These are phyloP conservation scores for Plasmodium cynomolgi DNA, from an alignment of 169 alveolate genomes.

Conservation along the genomic window DNA sequence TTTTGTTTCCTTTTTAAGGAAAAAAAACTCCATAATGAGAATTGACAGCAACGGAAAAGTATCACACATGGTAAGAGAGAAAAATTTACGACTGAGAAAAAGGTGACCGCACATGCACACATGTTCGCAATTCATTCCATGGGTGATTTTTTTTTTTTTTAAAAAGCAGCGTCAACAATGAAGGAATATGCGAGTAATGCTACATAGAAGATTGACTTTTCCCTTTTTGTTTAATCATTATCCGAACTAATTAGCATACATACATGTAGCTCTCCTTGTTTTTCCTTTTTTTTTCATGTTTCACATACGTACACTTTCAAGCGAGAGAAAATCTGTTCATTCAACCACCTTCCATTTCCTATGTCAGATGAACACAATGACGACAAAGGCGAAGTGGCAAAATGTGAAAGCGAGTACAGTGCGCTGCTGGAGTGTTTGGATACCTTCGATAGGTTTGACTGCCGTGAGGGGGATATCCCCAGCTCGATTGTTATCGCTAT, in stretches of 20 bases:
- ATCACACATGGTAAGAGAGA: not conserved
- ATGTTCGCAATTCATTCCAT: not conserved
- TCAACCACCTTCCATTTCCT: not conserved
- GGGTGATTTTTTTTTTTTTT: not conserved
- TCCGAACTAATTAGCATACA: not conserved
- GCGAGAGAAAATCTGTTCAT: not conserved
- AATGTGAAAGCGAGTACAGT: constrained; percentile 78
- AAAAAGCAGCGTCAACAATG: not conserved
- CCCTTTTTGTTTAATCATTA: not conserved
- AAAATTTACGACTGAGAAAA: not conserved
- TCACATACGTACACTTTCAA: not conserved
- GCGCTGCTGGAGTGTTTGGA: constrained; percentile 78
- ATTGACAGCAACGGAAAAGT: not conserved
- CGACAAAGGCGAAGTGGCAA: constrained; percentile 77
- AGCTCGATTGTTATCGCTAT: not conserved
- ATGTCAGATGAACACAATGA: constrained; percentile 65
- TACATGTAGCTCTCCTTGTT: not conserved
- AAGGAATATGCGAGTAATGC: not conserved
- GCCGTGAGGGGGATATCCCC: not conserved
- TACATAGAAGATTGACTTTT: not conserved
- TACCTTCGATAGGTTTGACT: constrained; percentile 75
- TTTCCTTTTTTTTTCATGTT: not conserved
- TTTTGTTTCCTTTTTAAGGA: not conserved
- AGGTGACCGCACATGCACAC: not conserved
- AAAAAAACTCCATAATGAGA: not conserved